Percentiles rank a stretch among this genome's conserved stretches.
Evolutionary conservation across 176 grass and related monocot genomes (phyloP).

Genomic region (Ensete glaucum): DNA sequence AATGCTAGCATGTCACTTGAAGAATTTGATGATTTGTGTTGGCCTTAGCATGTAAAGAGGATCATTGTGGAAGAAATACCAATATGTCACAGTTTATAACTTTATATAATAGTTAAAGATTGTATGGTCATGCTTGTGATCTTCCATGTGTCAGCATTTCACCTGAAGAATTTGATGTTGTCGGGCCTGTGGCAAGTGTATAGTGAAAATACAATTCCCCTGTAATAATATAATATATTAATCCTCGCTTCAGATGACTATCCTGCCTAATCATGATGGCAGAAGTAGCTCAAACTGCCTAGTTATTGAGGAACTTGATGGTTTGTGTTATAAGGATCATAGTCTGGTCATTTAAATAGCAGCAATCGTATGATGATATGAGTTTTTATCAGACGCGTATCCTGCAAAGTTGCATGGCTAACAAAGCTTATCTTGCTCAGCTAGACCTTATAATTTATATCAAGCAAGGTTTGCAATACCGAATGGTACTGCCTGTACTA

Average conservation of each 20-base stretch:
- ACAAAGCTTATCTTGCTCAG: not conserved
- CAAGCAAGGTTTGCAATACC: no score
- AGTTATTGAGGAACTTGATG: not conserved
- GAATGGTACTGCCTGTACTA: no score
- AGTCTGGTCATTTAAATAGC: not conserved
- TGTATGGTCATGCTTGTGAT: not conserved
- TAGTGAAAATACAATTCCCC: not conserved
- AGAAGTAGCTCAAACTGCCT: no score
- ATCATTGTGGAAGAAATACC: no score
- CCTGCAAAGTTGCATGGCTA: not conserved
- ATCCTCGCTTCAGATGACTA: not conserved
- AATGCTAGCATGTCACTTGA: not conserved
- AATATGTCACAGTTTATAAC: no score
- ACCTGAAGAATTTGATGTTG: not conserved
- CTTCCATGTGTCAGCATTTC: not conserved
- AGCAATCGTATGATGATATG: not conserved
- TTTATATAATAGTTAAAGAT: no score
- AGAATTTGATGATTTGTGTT: not conserved
- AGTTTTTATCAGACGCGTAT: not conserved
- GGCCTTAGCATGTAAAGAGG: not conserved
- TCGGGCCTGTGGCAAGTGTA: not conserved
- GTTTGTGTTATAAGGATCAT: not conserved
- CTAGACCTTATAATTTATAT: not conserved
- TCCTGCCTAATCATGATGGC: not conserved
- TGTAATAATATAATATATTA: not conserved